Base-by-base conservation (phyloP, 2,329 filamentous ascomycete genomes). In the Biscogniauxia marginata region DNA sequence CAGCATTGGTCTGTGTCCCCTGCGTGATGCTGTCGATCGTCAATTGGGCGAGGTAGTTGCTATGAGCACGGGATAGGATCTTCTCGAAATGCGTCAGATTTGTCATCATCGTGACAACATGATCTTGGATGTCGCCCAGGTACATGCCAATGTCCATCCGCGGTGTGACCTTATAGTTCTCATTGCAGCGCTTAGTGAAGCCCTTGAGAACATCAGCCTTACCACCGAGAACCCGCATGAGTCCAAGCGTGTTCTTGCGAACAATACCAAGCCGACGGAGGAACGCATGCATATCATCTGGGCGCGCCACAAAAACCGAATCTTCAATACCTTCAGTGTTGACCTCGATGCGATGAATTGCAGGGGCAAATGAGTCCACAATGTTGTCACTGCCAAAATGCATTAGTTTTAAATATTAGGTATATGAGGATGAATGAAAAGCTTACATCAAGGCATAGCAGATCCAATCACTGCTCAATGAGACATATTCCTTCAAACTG, bases 51-150 rank as follows among this genome's bases (percentile, higher is more conserved):
- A 99, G 83, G 70, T 99, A 98, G 73, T 98, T 99, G 78, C 89
- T 91, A 77, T 99, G 95, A 2, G 90, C 90, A 20, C 95, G 89
- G 23, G 89, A 93, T 50, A 99, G 83, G 83, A 99, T 97, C 81
- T 98, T 98, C 73, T 99, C 95, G 65, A 96, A 97, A 72, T 99
- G 95, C 1, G 86, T 86, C 66, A 99, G 75, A 74, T 96, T 99
- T 65, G 90, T 95, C 84, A 96, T 96, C 93, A 98, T 98, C 47
- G 95, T 99, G 57, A 99, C 91, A 52, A 99, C 93, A 82, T 99
- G 95, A 75, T 99, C 95, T 74, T 99, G 95, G 62, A 99, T 97
- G 75, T 99, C 95, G 68, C 91, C 91, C 34, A 99, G 84, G 71
- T 39, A 99, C 67, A 99, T 84, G 20, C 93, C 95, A 63, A 99